Evolutionary conservation across 2,329 filamentous ascomycete species (phyloP), one percentile per base, ranked within the genome.

Genomic region (Diplodia corticola): DNA sequence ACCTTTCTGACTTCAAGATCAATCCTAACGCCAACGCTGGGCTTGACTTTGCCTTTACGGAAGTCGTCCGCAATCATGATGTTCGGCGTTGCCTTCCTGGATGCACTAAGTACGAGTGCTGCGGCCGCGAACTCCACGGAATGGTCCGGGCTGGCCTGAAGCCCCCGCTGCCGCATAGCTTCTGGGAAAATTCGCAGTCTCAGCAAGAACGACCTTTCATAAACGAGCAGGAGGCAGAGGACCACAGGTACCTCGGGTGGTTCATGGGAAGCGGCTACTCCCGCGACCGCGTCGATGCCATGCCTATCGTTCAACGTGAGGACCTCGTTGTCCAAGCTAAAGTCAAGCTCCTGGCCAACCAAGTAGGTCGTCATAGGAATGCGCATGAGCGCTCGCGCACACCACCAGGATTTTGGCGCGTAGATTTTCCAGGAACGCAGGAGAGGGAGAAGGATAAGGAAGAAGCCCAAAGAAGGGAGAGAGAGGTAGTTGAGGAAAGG

Each of bases 391-490:
- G 92, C 60, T 84, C 86, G 69, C 83, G 81, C 51, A 92, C 90
- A 10, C 93, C 95, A 13, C 92, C 92, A 1, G 93, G 93, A 0
- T 98, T 92, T 75, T 99, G 95, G 95, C 85, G 91, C 64, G 85
- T 90, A 1, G 94, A 96, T 71, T 96, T 99, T 75, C 93, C 94
- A 1, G 88, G 82, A 28, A 97, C 95, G 1, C 95, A 98, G 75
- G 91, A 97, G 77, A 79, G 89, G 30, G 81, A 86, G 70, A 80
- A 83, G 63, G 87, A 94, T 71, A 85, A 85, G 66, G 83, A 84
- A 67, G 87, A 88, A 73, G 90, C 90, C 0, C 83, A 82, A n/a
- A 83, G 83, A 71, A 80, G 86, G 67, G 89, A 91, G 73, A 84
- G 83, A 69, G 81, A 86, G 59, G 84, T 86, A 65, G 83, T 97